Evolutionary conservation across 805 yeast genomes (phyloP), one percentile per base, ranked within the genome.

Genomic region (Wickerhamiella alocasiicola): DNA sequence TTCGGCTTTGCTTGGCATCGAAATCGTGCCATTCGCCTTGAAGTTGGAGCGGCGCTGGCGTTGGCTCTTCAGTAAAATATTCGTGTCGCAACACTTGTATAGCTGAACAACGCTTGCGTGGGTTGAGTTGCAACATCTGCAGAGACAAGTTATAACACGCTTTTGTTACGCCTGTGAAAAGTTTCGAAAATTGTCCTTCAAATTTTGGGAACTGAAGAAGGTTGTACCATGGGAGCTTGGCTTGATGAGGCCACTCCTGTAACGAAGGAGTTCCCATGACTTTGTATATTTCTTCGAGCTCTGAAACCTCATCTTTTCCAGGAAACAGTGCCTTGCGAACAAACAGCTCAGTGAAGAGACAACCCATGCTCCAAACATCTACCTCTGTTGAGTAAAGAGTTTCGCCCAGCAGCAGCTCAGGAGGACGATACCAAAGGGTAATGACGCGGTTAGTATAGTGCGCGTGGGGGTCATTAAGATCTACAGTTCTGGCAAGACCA

Each of bases 351-450:
- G 84, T 70, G 45, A 91, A 63, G 19, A 91, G 65, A 62, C 97
- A 91, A 2, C 98, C 98, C 46, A 84, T 77, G 0, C 97, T 95
- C 98, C 98, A 91, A 49, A 84, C 76, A 55, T 91, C 98, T 7
- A 91, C 91, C 51, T 82, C 95, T 30, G 84, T 63, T 0, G 87
- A 91, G 60, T 91, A 91, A 44, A 76, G 78, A 0, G 97, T 87
- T 0, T 94, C 76, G 1, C 98, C 98, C 44, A 91, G 60, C 28
- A 91, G 63, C 24, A 91, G 67, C 58, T 88, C 98, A 0, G 97
- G 97, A 1, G 98, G 98, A 44, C 98, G 71, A 58, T 91, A 88
- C 98, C 98, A 91, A 28, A 91, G 64, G 0, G 98, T 91, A 41
- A 91, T 91, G 30, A 91, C 97, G 42, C 98, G 64, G 57, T 91